Base-by-base conservation (phyloP, 345 rosid genomes). In the Excoecaria cochinchinensis region DNA sequence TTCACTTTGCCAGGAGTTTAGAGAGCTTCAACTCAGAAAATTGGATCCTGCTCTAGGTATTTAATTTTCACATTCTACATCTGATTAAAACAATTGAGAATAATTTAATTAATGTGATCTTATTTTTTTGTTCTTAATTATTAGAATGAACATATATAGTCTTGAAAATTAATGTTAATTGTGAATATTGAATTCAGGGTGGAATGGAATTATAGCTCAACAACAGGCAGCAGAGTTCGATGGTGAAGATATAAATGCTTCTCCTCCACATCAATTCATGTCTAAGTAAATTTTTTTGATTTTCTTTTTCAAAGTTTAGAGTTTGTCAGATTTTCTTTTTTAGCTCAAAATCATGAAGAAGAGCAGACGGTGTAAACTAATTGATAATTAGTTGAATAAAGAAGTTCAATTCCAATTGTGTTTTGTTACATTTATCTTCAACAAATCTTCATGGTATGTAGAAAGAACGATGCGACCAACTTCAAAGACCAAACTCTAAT, bases 11-110 rank as follows among this genome's bases (percentile, higher is more conserved):
- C 56, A 84, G 69, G 89, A 88, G 76, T 84, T 74, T 47, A 78
- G 90, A 77, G 91, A 84, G 78, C 89, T 88, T 76, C 76, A 79
- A 65, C 70, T 44, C 60, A 79, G 86, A 66, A 81, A 79, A 66
- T 81, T 81, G 39, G 85, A 88, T 82, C 89, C 87, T 63, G 76
- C 87, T 77, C 67, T 82, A 71, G 91, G 89, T 86, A 81, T 25
- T 31, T 31, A 31, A 31, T 31, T 52, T 44, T 53, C 39, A 24
- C 19, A 72, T 11, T 63, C 40, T 48, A 60, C 46, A 57, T n/a
- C 52, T 72, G 31, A 21, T 47, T 57, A 24, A 6, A 38, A 59
- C 16, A 19, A 56, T 55, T 0, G 1, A 8, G 3, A 56, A n/a
- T 11, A n/a, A 56, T n/a, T 56, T n/a, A 3, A 5, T 56, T 9